Evolutionary conservation across 1,284 basidiomycete species (phyloP).

Genomic region (Trametes polyzona): DNA sequence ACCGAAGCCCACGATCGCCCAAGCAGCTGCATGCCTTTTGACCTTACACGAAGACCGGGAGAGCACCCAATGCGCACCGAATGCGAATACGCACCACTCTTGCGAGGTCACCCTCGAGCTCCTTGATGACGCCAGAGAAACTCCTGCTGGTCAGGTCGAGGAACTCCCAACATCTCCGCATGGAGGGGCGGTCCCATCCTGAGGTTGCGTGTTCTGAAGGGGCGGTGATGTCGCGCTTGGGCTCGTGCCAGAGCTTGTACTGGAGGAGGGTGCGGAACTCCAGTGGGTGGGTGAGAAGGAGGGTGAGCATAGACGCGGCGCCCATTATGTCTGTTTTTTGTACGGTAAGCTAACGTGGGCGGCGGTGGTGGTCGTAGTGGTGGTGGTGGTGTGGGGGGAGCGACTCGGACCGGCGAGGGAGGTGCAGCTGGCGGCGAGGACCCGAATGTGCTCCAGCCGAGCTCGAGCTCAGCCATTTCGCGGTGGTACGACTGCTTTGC

Average conservation of each 20-base stretch:
- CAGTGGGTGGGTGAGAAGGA: slow-evolving; percentile 73
- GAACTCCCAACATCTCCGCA: slow-evolving; percentile 92
- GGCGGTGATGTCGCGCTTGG: slow-evolving; percentile 79
- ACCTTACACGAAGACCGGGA: too few species aligned
- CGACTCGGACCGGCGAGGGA: background rate
- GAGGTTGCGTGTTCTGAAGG: slow-evolving; percentile 72
- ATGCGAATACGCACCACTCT: slow-evolving; percentile 78
- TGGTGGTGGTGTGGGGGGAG: slow-evolving; percentile 3
- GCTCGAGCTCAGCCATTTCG: too few species aligned
- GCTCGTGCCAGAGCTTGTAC: slow-evolving; percentile 80
- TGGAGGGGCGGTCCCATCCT: slow-evolving; percentile 82
- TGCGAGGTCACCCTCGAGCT: slow-evolving; percentile 94
- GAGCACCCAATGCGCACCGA: too few species aligned
- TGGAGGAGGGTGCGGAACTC: slow-evolving; percentile 82
- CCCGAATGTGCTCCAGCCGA: too few species aligned
- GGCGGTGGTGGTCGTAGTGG: slow-evolving; percentile 8
- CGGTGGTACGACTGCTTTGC: slow-evolving; percentile 19
- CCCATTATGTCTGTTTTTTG: slow-evolving; percentile 35
- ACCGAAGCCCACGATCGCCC: too few species aligned
- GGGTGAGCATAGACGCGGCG: slow-evolving; percentile 47
- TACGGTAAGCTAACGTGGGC: slow-evolving; percentile 7
- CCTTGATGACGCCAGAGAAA: slow-evolving; percentile 95
- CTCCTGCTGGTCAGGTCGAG: slow-evolving; percentile 89
- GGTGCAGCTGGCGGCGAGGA: background rate
- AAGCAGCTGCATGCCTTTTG: too few species aligned